Conservation (phyloP, 2,329 filamentous ascomycete genomes). For the Macroventuria anomochaeta region DNA sequence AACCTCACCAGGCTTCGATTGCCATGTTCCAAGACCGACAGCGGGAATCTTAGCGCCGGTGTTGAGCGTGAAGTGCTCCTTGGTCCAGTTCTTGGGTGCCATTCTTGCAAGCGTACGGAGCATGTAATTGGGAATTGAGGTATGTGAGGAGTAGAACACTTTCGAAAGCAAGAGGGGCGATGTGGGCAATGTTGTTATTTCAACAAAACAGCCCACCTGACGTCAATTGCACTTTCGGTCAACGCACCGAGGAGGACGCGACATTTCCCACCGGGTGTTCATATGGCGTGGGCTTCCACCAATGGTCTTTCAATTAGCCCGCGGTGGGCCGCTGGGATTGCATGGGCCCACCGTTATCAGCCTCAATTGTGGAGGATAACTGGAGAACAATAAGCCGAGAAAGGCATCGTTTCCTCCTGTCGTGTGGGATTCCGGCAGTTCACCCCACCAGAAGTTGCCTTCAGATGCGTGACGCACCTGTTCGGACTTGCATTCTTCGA, state of each 20-base stretch:
- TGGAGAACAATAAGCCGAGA: neutral
- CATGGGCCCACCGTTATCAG: slow-evolving; percentile 10
- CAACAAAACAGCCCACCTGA: slow-evolving; percentile 14
- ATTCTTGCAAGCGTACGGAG: slow-evolving; percentile 39
- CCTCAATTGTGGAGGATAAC: slow-evolving; percentile 12
- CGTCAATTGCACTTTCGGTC: slow-evolving; percentile 21
- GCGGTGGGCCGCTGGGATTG: slow-evolving; percentile 8
- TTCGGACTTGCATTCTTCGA: neutral
- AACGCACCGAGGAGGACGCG: slow-evolving; percentile 14
- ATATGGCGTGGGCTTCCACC: slow-evolving; percentile 2
- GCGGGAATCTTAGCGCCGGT: slow-evolving; percentile 78
- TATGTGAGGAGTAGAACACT: neutral
- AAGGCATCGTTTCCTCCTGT: slow-evolving; percentile 5
- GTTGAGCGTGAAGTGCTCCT: slow-evolving; percentile 44
- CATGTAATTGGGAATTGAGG: slow-evolving; percentile 20
- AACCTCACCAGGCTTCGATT: slow-evolving; percentile 73
- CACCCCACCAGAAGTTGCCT: neutral
- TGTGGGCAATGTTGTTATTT: slow-evolving; percentile 13
- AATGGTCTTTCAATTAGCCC: slow-evolving; percentile 7
- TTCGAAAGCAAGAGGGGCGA: slow-evolving; percentile 5
- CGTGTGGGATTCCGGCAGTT: slow-evolving; percentile 1
- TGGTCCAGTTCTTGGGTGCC: slow-evolving; percentile 45
- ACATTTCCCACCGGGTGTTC: slow-evolving; percentile 18
- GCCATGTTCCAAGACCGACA: slow-evolving; percentile 80
- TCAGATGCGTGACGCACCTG: neutral